Conservation (phyloP, 73 alveolate species). For the Tetrahymena malaccensis region DNA sequence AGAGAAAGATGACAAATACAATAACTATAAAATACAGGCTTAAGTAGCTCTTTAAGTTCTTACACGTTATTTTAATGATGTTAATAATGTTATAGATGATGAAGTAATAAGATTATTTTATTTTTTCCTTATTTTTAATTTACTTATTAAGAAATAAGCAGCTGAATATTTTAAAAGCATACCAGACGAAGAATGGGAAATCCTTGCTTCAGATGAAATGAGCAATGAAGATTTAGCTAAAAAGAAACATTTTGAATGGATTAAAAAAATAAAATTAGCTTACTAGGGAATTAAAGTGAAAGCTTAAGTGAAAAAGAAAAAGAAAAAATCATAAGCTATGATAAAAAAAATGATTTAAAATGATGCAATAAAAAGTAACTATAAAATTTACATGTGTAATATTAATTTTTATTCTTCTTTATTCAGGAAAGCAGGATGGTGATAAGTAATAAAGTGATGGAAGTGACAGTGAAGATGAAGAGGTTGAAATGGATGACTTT, state of each 20-base stretch:
- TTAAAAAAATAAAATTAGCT: conserved; percentile 32
- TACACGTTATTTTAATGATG: conserved; percentile 29
- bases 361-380: not conserved
- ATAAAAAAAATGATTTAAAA: not conserved
- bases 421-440: not conserved
- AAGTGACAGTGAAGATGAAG: not conserved
- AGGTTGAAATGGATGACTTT: not conserved
- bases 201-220: conserved; percentile 53
- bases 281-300: not conserved
- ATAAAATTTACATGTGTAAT: conserved; percentile 9
- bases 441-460: not conserved
- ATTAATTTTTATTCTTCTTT: not conserved
- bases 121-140: not conserved
- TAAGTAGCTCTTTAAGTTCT: conserved; percentile 47
- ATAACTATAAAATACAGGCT: conserved; percentile 12
- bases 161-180: conserved; percentile 36
- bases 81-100: conserved; percentile 50
- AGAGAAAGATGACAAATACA: conserved; percentile 36
- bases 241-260: conserved; percentile 50
- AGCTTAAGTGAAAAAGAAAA: conserved; percentile 49
- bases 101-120: conserved; percentile 10
- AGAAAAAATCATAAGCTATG: conserved; percentile 1
- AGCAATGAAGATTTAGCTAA: conserved; percentile 40
- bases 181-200: conserved; percentile 72
- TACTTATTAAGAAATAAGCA: conserved; percentile 2